Percentiles rank a stretch among this genome's conserved stretches.
Conservation (phyloP, 306 rosid genomes). For the Ziziphus jujuba region DNA sequence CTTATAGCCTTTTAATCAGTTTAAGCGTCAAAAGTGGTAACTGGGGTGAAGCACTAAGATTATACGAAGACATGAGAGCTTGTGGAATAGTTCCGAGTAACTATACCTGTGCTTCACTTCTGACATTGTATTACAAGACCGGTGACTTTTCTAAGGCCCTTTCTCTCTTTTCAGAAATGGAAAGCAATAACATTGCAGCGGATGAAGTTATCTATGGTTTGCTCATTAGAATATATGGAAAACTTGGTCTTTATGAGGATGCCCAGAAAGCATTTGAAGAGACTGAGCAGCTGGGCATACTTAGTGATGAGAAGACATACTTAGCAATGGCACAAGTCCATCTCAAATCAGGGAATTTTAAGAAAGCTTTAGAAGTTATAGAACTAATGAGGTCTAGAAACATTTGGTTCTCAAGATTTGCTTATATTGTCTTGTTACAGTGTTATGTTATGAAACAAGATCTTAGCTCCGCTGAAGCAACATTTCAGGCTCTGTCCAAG, state of each 20-base stretch:
- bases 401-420: conserved; percentile 72
- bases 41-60: conserved; percentile 51
- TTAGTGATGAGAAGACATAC: conserved; percentile 79
- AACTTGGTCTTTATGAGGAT: conserved; percentile 78
- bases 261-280: conserved; percentile 75
- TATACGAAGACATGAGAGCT: conserved; percentile 74
- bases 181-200: conserved; percentile 44
- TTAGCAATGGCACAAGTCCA: conserved; percentile 96
- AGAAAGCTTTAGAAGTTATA: conserved; percentile 61
- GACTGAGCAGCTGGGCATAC: conserved; percentile 62
- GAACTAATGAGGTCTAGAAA: conserved; percentile 74
- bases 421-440: conserved; percentile 76
- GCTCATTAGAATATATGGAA: conserved; percentile 91
- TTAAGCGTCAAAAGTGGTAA: conserved; percentile 59
- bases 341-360: conserved; percentile 67
- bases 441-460: conserved; percentile 87
- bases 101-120: conserved; percentile 87
- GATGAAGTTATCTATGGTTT: conserved; percentile 96
- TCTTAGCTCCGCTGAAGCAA: conserved; percentile 58
- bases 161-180: conserved; percentile 85
- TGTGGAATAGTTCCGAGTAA: conserved; percentile 66
- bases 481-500: conserved; percentile 67
- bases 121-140: conserved; percentile 75
- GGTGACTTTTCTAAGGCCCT: conserved; percentile 88
- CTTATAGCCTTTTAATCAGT: conserved; percentile 73